Evolutionary conservation across 2,329 filamentous ascomycete genomes (phyloP), one percentile per base, ranked within the genome.

Genomic region (Balansia obtecta): DNA sequence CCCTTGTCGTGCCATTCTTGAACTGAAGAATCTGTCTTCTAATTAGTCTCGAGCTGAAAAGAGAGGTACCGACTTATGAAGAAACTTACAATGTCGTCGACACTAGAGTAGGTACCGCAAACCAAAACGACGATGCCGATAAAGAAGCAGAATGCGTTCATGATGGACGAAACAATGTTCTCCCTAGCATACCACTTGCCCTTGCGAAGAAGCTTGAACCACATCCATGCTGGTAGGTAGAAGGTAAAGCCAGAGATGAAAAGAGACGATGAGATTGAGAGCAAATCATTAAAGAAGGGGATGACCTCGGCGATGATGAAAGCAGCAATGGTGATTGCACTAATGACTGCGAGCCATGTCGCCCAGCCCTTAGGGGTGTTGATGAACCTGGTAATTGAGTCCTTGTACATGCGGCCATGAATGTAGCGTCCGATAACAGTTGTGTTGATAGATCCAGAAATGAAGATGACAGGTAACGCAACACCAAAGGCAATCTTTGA

Each of bases 241-340:
- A 70, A 60, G 16, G 57, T 59, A 50, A 61, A 61, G 48, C 59
- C 59, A 11, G 71, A 74, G 58, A 75, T 65, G 59, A 75, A 75
- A 22, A 75, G 68, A 8, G 71, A 66, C 8, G 72, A 74, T 44
- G 62, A 68, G 58, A 75, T 71, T 50, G 71, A 68, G 16, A 88
- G 68, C 45, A 88, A 68, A 44, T 83, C 72, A 52, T 77, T 78
- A 69, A 88, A 89, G 60, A 82, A 81, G 2, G 85, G 85, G 45
- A 88, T 83, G 0, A 82, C 77, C 58, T 84, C 78, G 13, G 85
- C 83, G 53, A 88, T 80, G 56, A 88, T 63, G 76, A 82, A 88
- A 2, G 80, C 80, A 20, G 83, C 48, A 15, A 83, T 41, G 70
- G 83, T 88, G 37, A 82, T 63, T 40, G 60, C 54, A 2, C 71